Conservation (phyloP, 2,329 filamentous ascomycete genomes). For the Boeremia exigua region DNA sequence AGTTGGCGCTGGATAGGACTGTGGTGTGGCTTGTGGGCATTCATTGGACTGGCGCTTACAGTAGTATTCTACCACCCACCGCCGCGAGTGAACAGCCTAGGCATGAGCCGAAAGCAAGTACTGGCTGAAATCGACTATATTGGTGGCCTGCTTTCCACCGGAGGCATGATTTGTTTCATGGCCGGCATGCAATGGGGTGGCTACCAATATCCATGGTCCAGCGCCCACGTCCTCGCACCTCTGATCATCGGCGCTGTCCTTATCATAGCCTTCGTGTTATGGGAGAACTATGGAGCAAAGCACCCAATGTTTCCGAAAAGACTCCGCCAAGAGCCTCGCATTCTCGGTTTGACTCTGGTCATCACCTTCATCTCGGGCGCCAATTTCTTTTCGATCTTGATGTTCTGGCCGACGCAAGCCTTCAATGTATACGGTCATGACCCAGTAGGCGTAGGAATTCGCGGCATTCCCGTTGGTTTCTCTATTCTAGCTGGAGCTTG, state of each 20-base stretch:
- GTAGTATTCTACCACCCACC: conserved; percentile 53
- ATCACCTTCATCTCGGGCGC: conserved; percentile 43
- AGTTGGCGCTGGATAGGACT: conserved; percentile 63
- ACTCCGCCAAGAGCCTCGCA: conserved; percentile 35
- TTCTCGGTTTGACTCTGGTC: conserved; percentile 36
- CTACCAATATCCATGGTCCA: conserved; percentile 61
- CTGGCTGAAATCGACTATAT: conserved; percentile 37
- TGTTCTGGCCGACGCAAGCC: conserved; percentile 44
- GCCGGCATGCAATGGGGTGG: conserved; percentile 56
- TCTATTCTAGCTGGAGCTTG: conserved; percentile 68
- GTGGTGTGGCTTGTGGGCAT: conserved; percentile 59
- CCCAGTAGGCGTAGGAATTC: conserved; percentile 67
- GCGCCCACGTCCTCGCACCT: conserved; percentile 60
- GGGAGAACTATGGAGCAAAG: conserved; percentile 47
- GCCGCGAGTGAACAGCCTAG: conserved; percentile 45
- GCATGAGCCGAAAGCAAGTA: conserved; percentile 34
- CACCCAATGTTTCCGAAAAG: conserved; percentile 53
- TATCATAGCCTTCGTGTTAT: conserved; percentile 57
- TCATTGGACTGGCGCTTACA: conserved; percentile 59
- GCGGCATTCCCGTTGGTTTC: conserved; percentile 68
- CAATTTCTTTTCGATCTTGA: conserved; percentile 42
- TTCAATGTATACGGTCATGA: conserved; percentile 57
- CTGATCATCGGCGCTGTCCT: conserved; percentile 57
- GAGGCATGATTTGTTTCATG: conserved; percentile 39
- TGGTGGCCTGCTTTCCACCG: conserved; percentile 33